Percentiles rank a stretch among this genome's conserved stretches.
Conservation (phyloP, 2,329 filamentous ascomycete species). For the Epichloe amarillans region DNA sequence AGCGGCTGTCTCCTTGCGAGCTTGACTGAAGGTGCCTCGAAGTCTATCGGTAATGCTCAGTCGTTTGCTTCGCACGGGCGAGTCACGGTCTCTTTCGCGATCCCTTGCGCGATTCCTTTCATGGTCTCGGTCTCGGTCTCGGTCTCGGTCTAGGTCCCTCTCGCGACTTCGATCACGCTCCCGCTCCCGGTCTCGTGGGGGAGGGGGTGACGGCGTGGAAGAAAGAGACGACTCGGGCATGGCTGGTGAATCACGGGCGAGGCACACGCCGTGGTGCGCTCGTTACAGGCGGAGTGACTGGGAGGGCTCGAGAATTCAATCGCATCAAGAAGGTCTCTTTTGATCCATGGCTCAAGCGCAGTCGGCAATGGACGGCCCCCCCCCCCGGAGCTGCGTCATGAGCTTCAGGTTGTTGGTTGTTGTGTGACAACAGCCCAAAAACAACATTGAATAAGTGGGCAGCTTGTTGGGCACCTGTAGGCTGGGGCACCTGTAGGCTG, state of each 20-base stretch:
- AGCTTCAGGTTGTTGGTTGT: conserved; percentile 1
- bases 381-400: conserved; percentile 3
- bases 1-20: conserved; percentile 16
- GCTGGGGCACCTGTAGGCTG: not conserved
- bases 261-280: not conserved
- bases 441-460: not conserved
- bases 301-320: not conserved
- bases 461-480: not conserved
- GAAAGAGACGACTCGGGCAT: conserved; percentile 5
- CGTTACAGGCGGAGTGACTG: not conserved
- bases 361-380: not conserved
- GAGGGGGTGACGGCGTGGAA: not conserved
- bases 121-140: conserved; percentile 1
- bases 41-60: conserved; percentile 29
- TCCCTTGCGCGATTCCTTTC: conserved; percentile 8
- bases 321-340: not conserved
- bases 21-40: conserved; percentile 20
- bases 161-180: not conserved
- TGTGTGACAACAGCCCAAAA: not conserved
- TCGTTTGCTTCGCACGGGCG: conserved; percentile 20
- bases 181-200: conserved; percentile 1
- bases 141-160: not conserved
- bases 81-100: conserved; percentile 14
- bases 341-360: not conserved
- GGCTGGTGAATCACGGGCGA: not conserved